Conservation (phyloP, 768 basidiomycete genomes). For the Pulveroboletus sp. region DNA sequence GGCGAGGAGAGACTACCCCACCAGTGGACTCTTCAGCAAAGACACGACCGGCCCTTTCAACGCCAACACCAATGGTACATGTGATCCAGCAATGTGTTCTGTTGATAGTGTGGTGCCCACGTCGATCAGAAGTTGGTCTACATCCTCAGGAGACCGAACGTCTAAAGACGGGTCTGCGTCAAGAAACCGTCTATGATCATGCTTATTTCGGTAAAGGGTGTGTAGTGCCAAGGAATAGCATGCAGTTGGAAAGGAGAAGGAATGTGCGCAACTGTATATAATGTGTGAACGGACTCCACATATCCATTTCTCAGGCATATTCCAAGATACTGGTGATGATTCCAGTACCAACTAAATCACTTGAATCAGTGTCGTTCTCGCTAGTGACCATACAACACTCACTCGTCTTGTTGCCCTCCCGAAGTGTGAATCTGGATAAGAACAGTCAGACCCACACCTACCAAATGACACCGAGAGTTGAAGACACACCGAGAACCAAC, state of each 20-base stretch:
- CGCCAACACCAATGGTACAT: too few relatives aligned
- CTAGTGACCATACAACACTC: slow-evolving; percentile 23
- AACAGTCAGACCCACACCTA: not conserved
- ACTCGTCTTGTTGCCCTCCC: slow-evolving; percentile 94
- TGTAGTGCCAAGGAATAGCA: not conserved
- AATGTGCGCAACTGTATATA: slow-evolving; percentile 13
- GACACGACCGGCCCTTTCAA: too few relatives aligned
- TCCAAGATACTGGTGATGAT: slow-evolving; percentile 83
- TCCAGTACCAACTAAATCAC: slow-evolving; percentile 77
- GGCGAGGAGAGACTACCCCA: too few relatives aligned
- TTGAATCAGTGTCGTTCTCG: slow-evolving; percentile 9
- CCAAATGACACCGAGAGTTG: not conserved
- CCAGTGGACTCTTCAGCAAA: too few relatives aligned
- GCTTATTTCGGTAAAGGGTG: not conserved
- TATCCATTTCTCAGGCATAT: slow-evolving; percentile 23
- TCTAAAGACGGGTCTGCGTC: too few relatives aligned
- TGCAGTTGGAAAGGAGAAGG: slow-evolving; percentile 23
- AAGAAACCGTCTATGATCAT: not conserved
- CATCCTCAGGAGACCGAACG: too few relatives aligned
- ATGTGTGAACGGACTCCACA: slow-evolving; percentile 15
- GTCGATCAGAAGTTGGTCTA: too few relatives aligned
- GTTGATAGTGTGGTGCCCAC: too few relatives aligned
- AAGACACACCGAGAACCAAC: slow-evolving; percentile 66
- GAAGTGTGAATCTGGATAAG: slow-evolving; percentile 67
- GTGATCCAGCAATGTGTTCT: too few relatives aligned